Percentiles rank a stretch among this genome's conserved stretches.
Conservation (phyloP, 2,329 filamentous ascomycete species). For the Calonectria hawksworthii region DNA sequence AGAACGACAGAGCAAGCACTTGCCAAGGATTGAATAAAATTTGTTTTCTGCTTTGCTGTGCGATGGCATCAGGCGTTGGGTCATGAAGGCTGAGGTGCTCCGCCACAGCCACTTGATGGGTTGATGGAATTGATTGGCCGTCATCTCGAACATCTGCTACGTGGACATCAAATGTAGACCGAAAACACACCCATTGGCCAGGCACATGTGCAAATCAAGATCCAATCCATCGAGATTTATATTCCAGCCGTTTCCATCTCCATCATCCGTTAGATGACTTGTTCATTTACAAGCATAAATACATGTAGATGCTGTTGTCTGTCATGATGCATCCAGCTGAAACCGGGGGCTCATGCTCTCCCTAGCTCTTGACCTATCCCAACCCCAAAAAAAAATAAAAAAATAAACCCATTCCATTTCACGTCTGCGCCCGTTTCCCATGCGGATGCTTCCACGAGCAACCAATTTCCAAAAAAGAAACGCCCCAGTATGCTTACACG, state of each 20-base stretch:
- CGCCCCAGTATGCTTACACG: conserved; percentile 30
- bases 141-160: background rate
- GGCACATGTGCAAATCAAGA: background rate
- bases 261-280: conserved; percentile 3
- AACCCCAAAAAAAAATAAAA: background rate
- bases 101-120: background rate
- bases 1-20: background rate
- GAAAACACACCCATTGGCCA: background rate
- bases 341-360: conserved; percentile 12
- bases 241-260: conserved; percentile 1
- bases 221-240: background rate
- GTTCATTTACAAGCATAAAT: conserved; percentile 24
- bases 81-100: background rate
- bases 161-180: no score
- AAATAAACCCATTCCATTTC: conserved; percentile 15
- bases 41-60: background rate
- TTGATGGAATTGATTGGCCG: background rate
- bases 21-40: background rate
- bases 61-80: background rate
- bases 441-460: conserved; percentile 24
- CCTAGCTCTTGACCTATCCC: background rate
- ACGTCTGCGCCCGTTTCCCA: conserved; percentile 19
- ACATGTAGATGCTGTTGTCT: conserved; percentile 23
- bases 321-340: conserved; percentile 33
- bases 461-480: conserved; percentile 26